Evolutionary conservation across 108 stramenopile genomes (phyloP), one percentile per base, ranked within the genome.

Genomic region (Schizochytrium sp.): DNA sequence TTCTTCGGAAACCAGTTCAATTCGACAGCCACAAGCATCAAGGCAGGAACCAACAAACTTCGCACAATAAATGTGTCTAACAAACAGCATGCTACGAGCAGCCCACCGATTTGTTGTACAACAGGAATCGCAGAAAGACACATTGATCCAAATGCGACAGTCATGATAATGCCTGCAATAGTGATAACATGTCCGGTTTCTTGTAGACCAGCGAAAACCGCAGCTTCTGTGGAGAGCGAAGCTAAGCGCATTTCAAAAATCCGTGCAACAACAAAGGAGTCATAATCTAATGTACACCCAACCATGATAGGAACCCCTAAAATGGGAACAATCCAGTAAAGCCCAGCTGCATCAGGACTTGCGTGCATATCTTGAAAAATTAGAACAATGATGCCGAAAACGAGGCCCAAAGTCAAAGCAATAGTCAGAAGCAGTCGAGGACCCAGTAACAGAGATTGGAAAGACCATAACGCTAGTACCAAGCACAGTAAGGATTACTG

Each of bases 101-200:
- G 47, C n/a, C 50, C 76, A 10, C 76, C 76, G 40, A 83, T 83
- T 40, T 83, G 76, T 2, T 83, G 76, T 47, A 83, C 53, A 28
- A 83, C 76, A 7, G 76, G 76, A 42, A 83, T 83, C 1, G 76
- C 76, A 83, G 76, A 83, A 8, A 55, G 50, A 83, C 47, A 55
- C 76, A 83, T 83, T 0, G 76, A 83, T 10, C 76, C 76, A 1
- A 83, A 83, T 56, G 76, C 76, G 28, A 83, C 76, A 5, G 76
- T 83, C 76, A 83, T 83, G 76, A 83, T 83, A 38, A 83, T 55
- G 10, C 76, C 76, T 17, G 76, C 76, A 83, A 83, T 83, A n/a
- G 76, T 83, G 28, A 83, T 83, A 13, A 83, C 76, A 53, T 83
- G 76, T 13, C 76, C 76, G 47, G 76, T 83, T 28, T 83, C 76